Percentiles rank a stretch among this genome's conserved stretches.
These are phyloP conservation scores for Diaporthe sp. DNA, from an alignment of 2,329 filamentous ascomycete genomes.

Conservation along the genomic window DNA sequence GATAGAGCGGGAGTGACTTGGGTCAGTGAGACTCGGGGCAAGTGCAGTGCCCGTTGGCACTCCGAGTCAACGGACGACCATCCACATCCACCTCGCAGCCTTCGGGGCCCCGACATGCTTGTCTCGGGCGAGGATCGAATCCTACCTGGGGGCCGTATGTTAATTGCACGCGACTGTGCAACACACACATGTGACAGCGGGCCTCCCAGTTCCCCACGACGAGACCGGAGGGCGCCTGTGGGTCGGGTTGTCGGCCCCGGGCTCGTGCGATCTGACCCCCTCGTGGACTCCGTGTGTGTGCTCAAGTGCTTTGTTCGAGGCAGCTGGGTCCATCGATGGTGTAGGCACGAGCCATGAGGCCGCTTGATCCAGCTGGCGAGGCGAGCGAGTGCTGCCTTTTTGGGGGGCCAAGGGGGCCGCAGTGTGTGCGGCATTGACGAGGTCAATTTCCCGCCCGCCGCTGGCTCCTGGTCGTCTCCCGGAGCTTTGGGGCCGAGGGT, in stretches of 20 bases:
- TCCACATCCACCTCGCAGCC: not conserved
- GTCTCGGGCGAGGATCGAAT: not conserved
- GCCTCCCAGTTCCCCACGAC: not conserved
- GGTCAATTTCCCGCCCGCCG: not conserved
- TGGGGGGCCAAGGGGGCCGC: not conserved
- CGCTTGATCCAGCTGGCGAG: too few species aligned
- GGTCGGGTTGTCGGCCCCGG: too few species aligned
- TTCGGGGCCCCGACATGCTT: not conserved
- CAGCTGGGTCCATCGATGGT: too few species aligned
- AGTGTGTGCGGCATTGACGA: constrained; percentile 3
- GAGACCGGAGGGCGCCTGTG: not conserved
- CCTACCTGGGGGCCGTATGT: not conserved
- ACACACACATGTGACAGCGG: not conserved
- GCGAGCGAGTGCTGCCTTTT: constrained; percentile 2
- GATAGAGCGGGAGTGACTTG: not conserved
- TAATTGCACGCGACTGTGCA: not conserved
- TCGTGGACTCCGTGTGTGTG: not conserved
- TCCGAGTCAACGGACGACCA: not conserved
- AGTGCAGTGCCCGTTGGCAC: not conserved
- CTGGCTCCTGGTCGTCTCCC: not conserved
- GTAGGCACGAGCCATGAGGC: not conserved
- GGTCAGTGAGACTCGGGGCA: not conserved
- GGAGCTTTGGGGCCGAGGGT: not conserved
- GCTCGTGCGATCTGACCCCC: not conserved
- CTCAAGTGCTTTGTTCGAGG: not conserved